Base-by-base conservation (phyloP, 805 yeast genomes). In the Saccharomycopsis fodiens region DNA sequence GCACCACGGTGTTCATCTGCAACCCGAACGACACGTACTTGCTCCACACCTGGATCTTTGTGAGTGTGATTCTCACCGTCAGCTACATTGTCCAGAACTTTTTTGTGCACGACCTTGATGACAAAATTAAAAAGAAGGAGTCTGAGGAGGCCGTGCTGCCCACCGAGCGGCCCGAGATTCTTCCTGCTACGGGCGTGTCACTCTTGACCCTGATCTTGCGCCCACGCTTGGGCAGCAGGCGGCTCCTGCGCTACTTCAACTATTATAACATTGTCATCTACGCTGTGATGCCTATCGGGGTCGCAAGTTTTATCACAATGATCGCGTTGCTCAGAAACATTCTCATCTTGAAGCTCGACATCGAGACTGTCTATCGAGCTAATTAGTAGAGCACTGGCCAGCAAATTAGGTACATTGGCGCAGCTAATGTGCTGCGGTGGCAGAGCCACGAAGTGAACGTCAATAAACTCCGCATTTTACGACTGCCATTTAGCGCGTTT, bases 221-320 rank as follows among this genome's bases (percentile, higher is more conserved):
- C 4, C 21, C 36, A 4, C n/a, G 38, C 21, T 22, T 36, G 5
- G 12, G 30, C 12, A 32, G 41, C 31, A 38, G 31, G 19, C 30
- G 34, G 19, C 64, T 62, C 47, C 72, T 77, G 35, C 71, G 96
- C 45, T 81, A 88, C 30, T 85, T 89, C 49, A 95, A 91, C 60
- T 70, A 89, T 45, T 86, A 87, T 61, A 85, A 84, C 54, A 85
- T 93, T 41, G 87, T 85, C 0, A 97, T 91, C 1, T 91, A 86
- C 66, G 97, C 97, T 2, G 98, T 91, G 35, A 96, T 91, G n/a
- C 98, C 98, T 0, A 87, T 91, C 15, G 97, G 98, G 0, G 58
- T 91, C 49, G 97, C 97, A 3, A 85, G 96, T 55, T 91, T 93
- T 57, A 64, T 89, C 20, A 88, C 97, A 2, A 86, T 89, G 95